phyloP scores from a whole-genome alignment of 2,329 filamentous ascomycete species.

The Phialocephala subalpina region DNA sequence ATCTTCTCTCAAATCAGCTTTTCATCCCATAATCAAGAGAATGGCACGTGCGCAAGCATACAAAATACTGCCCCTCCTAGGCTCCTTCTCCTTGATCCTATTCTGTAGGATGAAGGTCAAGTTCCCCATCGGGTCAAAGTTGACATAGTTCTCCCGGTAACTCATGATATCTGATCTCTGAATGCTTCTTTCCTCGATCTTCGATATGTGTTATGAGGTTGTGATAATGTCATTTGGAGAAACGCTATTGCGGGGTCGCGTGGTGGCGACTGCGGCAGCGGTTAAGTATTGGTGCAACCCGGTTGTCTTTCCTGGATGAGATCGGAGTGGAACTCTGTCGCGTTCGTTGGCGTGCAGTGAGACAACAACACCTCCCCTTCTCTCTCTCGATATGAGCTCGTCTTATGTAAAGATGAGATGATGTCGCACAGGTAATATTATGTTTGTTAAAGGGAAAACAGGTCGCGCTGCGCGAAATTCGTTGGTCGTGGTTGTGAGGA shows the following conservation, averaged over 20 bases:
- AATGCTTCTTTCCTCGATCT: background rate
- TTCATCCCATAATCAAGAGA: background rate
- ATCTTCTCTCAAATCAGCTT: conserved; percentile 13
- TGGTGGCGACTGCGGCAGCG: background rate
- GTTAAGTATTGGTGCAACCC: background rate
- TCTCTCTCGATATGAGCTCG: background rate
- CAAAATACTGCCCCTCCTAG: conserved; percentile 23
- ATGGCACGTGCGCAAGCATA: conserved; percentile 15
- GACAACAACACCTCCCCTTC: background rate
- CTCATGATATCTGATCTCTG: background rate
- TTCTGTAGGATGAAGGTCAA: conserved; percentile 25
- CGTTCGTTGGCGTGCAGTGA: background rate
- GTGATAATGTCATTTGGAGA: background rate
- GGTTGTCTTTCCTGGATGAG: background rate
- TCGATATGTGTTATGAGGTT: background rate
- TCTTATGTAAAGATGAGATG: background rate
- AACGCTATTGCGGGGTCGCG: background rate
- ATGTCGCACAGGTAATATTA: background rate
- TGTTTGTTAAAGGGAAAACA: background rate
- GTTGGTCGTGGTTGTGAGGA: background rate
- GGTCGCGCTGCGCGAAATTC: background rate
- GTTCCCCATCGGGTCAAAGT: conserved; percentile 22
- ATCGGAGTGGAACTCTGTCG: background rate
- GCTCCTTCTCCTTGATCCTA: conserved; percentile 21
- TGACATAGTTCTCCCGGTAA: conserved; percentile 17